Conservation (phyloP, 2,329 filamentous ascomycete species). For the Phoma sp. region DNA sequence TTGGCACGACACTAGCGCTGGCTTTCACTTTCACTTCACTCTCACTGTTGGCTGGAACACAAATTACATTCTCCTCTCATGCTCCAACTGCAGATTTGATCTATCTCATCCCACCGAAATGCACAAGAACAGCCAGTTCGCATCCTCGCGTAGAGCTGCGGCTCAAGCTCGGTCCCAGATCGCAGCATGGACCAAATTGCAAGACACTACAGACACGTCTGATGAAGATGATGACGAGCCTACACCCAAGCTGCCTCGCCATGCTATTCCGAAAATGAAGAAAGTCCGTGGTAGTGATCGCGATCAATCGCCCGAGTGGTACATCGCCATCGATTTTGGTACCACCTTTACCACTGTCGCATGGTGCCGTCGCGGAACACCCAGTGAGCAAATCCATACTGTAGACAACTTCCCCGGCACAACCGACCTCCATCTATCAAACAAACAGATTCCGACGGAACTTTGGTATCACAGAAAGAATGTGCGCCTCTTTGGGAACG, state of each 20-base stretch:
- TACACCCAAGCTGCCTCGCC: not conserved
- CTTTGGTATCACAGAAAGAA: slow-evolving; percentile 8
- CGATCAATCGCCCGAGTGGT: not conserved
- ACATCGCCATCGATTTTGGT: slow-evolving; percentile 22
- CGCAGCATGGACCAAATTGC: too few species aligned
- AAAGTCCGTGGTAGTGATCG: not conserved
- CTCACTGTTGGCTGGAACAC: too few species aligned
- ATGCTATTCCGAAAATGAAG: not conserved
- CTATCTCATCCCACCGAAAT: too few species aligned
- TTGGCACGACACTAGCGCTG: too few species aligned
- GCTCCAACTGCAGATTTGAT: too few species aligned
- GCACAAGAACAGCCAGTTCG: too few species aligned
- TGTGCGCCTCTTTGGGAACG: not conserved
- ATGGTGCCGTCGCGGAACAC: not conserved
- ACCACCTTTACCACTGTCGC: slow-evolving; percentile 19
- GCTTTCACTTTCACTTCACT: too few species aligned
- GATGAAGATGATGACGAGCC: too few species aligned
- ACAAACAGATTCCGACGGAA: slow-evolving; percentile 18
- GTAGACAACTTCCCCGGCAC: slow-evolving; percentile 18
- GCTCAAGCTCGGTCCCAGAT: too few species aligned
- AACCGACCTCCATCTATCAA: not conserved
- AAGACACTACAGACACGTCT: too few species aligned
- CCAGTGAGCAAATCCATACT: not conserved
- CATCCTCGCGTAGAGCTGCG: too few species aligned
- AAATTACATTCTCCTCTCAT: too few species aligned